A percentile compares a stretch with the other conserved stretches of the same genome.
phyloP scores from a whole-genome alignment of 106 monocot species.

The Phalaenopsis equestris region DNA sequence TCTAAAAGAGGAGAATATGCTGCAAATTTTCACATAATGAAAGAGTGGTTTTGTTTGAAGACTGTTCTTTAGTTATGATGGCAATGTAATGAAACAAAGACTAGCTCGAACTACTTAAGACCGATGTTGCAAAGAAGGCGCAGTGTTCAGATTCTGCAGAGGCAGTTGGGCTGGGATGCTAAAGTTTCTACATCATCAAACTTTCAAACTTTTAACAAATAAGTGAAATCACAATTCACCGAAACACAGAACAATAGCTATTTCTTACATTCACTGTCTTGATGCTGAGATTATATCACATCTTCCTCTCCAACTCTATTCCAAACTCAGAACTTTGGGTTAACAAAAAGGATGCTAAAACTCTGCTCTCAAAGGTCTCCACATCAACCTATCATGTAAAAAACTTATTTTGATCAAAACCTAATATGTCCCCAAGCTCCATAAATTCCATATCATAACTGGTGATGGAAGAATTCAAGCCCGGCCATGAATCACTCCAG shows the following conservation, averaged over 20 bases:
- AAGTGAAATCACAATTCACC: no score
- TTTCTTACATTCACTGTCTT: not conserved
- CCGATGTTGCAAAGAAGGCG: no score
- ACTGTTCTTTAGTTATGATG: no score
- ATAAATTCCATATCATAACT: conserved; percentile 1
- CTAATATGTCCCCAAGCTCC: not conserved
- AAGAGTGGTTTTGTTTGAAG: no score
- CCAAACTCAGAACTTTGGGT: not conserved
- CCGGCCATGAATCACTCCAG: not conserved
- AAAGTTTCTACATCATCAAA: not conserved
- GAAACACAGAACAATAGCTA: not conserved
- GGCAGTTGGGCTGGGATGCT: not conserved
- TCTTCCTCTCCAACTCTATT: not conserved
- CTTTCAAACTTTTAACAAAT: no score
- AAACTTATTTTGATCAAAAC: not conserved
- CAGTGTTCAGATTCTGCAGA: no score
- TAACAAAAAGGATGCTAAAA: not conserved
- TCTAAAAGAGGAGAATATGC: not conserved
- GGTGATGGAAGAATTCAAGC: not conserved
- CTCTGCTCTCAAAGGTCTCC: not conserved
- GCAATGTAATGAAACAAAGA: no score
- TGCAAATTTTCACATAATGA: not conserved
- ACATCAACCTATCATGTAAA: not conserved
- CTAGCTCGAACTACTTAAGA: no score
- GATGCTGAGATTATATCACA: not conserved